phyloP scores from a whole-genome alignment of 75 land plant genomes.

The Adiantum capillusveneris region DNA sequence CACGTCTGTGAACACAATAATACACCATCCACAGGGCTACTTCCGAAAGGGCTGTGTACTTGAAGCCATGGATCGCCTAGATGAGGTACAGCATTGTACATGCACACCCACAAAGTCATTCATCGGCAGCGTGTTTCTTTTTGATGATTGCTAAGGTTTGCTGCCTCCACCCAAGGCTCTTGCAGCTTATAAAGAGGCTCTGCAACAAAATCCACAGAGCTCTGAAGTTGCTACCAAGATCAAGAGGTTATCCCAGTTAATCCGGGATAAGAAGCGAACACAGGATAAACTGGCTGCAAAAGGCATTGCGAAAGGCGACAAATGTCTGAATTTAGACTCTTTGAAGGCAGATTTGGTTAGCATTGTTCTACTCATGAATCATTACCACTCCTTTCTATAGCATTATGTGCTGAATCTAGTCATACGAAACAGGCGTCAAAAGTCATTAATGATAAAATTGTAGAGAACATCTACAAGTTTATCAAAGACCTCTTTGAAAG shows the following conservation, averaged over 20 bases:
- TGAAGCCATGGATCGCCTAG: slow-evolving; percentile 94
- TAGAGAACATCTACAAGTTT: slow-evolving; percentile 49
- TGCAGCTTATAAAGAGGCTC: slow-evolving; percentile 69
- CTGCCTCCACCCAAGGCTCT: slow-evolving; percentile 50
- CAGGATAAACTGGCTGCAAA: slow-evolving; percentile 50
- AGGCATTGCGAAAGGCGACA: not conserved
- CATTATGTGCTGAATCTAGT: no score
- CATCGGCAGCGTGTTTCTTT: not conserved
- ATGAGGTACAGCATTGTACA: slow-evolving; percentile 68
- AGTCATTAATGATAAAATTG: slow-evolving; percentile 32
- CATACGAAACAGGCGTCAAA: slow-evolving; percentile 38
- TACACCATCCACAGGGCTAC: slow-evolving; percentile 53
- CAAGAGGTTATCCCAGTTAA: slow-evolving; percentile 70
- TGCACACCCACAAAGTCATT: not conserved
- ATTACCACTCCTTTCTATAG: no score
- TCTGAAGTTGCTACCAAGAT: slow-evolving; percentile 78
- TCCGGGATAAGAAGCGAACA: slow-evolving; percentile 68
- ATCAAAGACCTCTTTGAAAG: slow-evolving; percentile 59
- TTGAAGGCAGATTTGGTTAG: slow-evolving; percentile 59
- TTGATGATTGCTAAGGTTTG: not conserved
- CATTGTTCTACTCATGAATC: no score
- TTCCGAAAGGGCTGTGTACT: slow-evolving; percentile 95
- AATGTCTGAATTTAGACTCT: not conserved
- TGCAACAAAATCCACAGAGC: slow-evolving; percentile 78
- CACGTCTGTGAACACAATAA: no score